Conservation (phyloP, 176 grass and related monocot genomes). For the Carex scoparia region DNA sequence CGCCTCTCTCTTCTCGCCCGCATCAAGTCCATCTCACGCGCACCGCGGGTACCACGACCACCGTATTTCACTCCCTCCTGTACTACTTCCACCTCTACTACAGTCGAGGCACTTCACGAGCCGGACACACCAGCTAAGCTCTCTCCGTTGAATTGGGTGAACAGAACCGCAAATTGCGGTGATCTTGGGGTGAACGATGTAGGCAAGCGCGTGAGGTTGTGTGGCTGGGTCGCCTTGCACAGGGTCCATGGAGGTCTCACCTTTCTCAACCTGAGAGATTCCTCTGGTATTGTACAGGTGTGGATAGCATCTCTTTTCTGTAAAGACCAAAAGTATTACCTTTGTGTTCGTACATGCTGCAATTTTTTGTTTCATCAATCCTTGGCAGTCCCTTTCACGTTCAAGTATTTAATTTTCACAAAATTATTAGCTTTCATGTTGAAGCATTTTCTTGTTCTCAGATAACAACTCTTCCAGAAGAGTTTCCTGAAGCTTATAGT, state of each 20-base stretch:
- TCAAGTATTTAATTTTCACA: background rate
- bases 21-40: constrained; percentile 4
- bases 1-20: constrained; percentile 33
- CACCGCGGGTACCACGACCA: constrained; percentile 8
- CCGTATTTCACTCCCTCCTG: constrained; percentile 17
- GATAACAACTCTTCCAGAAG: constrained; percentile 68
- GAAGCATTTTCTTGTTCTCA: constrained; percentile 15
- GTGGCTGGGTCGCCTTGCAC: constrained; percentile 90
- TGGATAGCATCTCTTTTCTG: background rate
- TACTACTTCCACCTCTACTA: constrained; percentile 40
- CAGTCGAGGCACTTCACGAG: constrained; percentile 27
- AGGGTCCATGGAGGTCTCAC: constrained; percentile 75
- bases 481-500: constrained; percentile 61
- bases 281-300: constrained; percentile 77
- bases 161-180: constrained; percentile 56
- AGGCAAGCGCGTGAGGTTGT: constrained; percentile 61
- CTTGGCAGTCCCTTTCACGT: background rate
- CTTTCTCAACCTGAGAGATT: constrained; percentile 75
- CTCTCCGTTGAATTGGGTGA: constrained; percentile 53
- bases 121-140: constrained; percentile 14
- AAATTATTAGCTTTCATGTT: background rate
- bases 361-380: constrained; percentile 3
- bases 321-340: background rate
- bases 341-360: background rate
- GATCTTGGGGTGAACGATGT: constrained; percentile 53